Evolutionary conservation across 129 eudicot genomes (phyloP), one percentile per base, ranked within the genome.

Genomic region (Arctium lappa): DNA sequence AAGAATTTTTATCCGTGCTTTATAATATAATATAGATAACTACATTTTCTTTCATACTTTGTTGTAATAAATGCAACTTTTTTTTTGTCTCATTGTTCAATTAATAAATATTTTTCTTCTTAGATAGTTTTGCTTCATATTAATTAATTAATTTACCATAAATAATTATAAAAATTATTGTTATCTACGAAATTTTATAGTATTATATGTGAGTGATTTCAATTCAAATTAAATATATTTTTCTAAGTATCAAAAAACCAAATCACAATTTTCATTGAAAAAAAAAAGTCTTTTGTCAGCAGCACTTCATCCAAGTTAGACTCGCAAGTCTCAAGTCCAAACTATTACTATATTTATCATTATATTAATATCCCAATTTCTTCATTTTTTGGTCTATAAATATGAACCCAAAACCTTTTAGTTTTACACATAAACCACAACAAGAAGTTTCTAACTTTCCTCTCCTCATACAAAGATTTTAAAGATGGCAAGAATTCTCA

Each of bases 401-500:
- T 60, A 60, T 5, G 68, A 60, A 60, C 29, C 27, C 68, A 60
- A 60, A 60, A 60, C 68, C 68, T 60, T 60, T 60, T 60, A 60
- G 68, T 60, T 60, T 60, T 60, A 4, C 68, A 60, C 29, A 60
- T 60, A 60, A 60, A 60, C 68, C 68, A 60, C 68, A 16, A 60
- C 68, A 60, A 60, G 9, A 60, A 60, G 9, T 6, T 16, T 60
- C 68, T 60, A 60, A 60, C 68, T 60, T 16, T 29, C 68, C 29
- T 60, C 68, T 16, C 68, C 2, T 7, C n/a, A 68, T 42, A 73
- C 29, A 84, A 37, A 74, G 1, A 79, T 79, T 62, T 62, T n/a
- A 72, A 65, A 62, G 18, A 84, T 84, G 87, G 46, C 71, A 15
- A 74, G n/a, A 74, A 80, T 69, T 8, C 1, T 73, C 7, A 6